These are phyloP conservation scores for Ophiocordyceps polyrhachis-furcata DNA, from an alignment of 2,329 filamentous ascomycete genomes.

Conservation along the genomic window DNA sequence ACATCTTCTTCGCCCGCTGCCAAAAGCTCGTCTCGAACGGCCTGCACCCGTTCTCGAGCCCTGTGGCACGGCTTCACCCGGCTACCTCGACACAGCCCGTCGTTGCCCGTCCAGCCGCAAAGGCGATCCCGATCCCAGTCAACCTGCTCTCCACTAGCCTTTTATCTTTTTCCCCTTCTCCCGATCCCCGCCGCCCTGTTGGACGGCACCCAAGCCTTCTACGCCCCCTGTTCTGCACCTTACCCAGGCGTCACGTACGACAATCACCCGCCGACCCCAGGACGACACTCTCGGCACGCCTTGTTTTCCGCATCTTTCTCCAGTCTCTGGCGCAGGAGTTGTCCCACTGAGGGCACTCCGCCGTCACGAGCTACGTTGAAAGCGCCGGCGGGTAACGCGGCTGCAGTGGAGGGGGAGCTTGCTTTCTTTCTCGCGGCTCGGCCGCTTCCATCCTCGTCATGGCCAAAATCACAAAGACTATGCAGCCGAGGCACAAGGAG, in stretches of 20 bases:
- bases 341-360: slow-evolving; percentile 15
- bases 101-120: not conserved
- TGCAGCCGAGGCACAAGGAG: slow-evolving; percentile 49
- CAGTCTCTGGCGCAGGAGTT: slow-evolving; percentile 7
- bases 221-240: not conserved
- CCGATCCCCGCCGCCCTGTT: not conserved
- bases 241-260: not conserved
- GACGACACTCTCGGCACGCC: not conserved
- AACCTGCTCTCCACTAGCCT: not conserved
- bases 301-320: not conserved
- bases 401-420: slow-evolving; percentile 40
- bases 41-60: slow-evolving; percentile 22
- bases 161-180: not conserved
- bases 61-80: slow-evolving; percentile 5
- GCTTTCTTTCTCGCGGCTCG: slow-evolving; percentile 30
- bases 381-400: slow-evolving; percentile 18
- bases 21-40: slow-evolving; percentile 17
- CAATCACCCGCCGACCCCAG: not conserved
- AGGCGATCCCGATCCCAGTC: not conserved
- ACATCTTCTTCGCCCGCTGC: slow-evolving; percentile 2
- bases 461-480: slow-evolving; percentile 50
- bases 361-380: slow-evolving; percentile 19
- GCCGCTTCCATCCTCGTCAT: slow-evolving; percentile 41
- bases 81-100: not conserved
- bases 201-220: not conserved